phyloP scores from a whole-genome alignment of 202 grass and related monocot genomes.

The Brachypodium distachyon region DNA sequence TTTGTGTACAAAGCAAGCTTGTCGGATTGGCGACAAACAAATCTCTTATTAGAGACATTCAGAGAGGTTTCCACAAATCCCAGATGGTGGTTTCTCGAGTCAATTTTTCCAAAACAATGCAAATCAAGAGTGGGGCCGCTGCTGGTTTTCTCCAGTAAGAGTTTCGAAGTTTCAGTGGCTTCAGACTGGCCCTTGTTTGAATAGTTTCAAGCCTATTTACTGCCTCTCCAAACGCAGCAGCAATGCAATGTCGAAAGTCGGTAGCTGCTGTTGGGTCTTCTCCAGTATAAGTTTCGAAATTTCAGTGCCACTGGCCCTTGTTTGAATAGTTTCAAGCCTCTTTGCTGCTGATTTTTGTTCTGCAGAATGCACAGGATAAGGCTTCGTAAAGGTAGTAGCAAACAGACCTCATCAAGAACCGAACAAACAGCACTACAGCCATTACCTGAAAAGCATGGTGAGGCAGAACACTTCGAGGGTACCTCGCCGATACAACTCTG shows the following conservation, averaged over 20 bases:
- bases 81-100: not conserved
- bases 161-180: no score
- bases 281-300: not conserved
- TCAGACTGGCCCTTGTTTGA: not conserved
- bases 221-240: not conserved
- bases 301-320: not conserved
- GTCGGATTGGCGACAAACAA: not conserved
- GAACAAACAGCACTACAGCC: not conserved
- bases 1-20: constrained; percentile 3
- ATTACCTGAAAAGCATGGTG: constrained; percentile 25
- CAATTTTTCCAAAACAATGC: no score
- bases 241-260: not conserved
- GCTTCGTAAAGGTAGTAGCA: not conserved
- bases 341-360: not conserved
- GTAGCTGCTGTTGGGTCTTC: not conserved
- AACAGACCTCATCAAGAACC: not conserved
- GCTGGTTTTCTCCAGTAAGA: no score
- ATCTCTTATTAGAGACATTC: not conserved
- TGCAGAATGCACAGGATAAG: not conserved
- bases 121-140: no score
- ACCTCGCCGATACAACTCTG: not conserved
- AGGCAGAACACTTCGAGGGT: not conserved
- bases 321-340: not conserved
- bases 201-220: not conserved
- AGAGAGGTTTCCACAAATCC: not conserved